Evolutionary conservation across 768 basidiomycete genomes (phyloP).

Genomic region (Mycena epipterygia): DNA sequence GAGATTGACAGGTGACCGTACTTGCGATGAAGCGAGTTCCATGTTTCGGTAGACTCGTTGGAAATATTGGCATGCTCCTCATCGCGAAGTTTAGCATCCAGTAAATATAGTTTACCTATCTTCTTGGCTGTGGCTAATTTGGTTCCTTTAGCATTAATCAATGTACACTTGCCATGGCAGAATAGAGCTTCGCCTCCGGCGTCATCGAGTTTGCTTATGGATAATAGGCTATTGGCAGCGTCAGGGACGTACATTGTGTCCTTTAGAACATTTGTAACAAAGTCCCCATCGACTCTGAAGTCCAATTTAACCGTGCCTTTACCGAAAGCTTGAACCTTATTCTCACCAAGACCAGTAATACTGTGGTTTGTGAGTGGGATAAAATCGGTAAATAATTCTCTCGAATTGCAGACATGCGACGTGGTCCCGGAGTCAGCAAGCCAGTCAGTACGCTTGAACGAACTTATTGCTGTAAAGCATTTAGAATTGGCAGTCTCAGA

Average conservation of each 20-base stretch:
- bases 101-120: neutral
- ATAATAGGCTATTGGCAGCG: neutral
- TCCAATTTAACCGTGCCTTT: neutral
- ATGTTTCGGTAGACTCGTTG: conserved; percentile 4
- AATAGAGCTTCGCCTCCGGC: conserved; percentile 6
- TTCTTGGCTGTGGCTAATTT: conserved; percentile 1
- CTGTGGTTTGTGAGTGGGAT: neutral
- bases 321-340: neutral
- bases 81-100: neutral
- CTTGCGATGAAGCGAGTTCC: conserved; percentile 1
- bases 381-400: neutral
- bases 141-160: neutral
- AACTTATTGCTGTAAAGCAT: neutral
- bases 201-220: conserved; percentile 4
- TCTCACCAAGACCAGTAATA: neutral
- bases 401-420: neutral
- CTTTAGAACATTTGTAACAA: neutral
- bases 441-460: too few species aligned
- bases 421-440: too few species aligned
- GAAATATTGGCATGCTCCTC: neutral
- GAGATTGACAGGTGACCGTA: conserved; percentile 8
- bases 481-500: neutral
- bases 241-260: neutral
- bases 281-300: neutral
- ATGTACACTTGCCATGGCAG: neutral